Evolutionary conservation across 2,329 filamentous ascomycete genomes (phyloP).

Genomic region (Ophiostoma quercus): DNA sequence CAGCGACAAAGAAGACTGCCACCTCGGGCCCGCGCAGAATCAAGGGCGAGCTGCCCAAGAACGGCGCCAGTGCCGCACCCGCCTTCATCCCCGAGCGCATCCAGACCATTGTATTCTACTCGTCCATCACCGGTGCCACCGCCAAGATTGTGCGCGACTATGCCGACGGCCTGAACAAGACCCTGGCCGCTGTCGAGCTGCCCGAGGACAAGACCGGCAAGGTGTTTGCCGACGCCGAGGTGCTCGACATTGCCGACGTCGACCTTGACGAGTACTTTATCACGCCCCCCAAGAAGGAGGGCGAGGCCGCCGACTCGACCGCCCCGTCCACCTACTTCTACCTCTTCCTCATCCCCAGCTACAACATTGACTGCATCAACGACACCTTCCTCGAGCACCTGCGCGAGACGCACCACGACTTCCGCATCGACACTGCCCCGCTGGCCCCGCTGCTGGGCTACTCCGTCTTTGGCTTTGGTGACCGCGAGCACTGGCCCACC

Average conservation of each 20-base stretch:
- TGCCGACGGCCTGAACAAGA: slow-evolving; percentile 47
- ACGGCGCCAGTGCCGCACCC: slow-evolving; percentile 30
- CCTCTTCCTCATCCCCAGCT: slow-evolving; percentile 77
- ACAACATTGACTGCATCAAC: slow-evolving; percentile 91
- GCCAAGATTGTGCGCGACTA: slow-evolving; percentile 66
- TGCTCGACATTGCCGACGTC: slow-evolving; percentile 75
- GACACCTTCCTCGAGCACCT: slow-evolving; percentile 83
- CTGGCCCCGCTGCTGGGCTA: slow-evolving; percentile 74
- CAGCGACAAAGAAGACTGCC: slow-evolving; percentile 7
- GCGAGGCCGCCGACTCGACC: slow-evolving; percentile 28
- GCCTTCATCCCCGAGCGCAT: slow-evolving; percentile 39
- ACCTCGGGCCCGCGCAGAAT: slow-evolving; percentile 43
- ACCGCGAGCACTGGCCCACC: slow-evolving; percentile 85
- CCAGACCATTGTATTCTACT: slow-evolving; percentile 80
- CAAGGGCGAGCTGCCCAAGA: slow-evolving; percentile 37
- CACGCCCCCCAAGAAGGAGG: slow-evolving; percentile 55
- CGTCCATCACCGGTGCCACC: slow-evolving; percentile 79
- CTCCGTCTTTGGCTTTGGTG: slow-evolving; percentile 89
- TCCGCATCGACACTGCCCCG: slow-evolving; percentile 86
- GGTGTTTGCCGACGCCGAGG: slow-evolving; percentile 52
- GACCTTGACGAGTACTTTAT: slow-evolving; percentile 95
- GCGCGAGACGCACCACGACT: slow-evolving; percentile 91
- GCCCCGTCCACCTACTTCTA: slow-evolving; percentile 62
- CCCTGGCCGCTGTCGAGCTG: slow-evolving; percentile 37
- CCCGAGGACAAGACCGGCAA: background rate